A percentile compares a stretch with the other conserved stretches of the same genome.
Evolutionary conservation across 768 basidiomycete genomes (phyloP).

Genomic region (Terana coerulea): DNA sequence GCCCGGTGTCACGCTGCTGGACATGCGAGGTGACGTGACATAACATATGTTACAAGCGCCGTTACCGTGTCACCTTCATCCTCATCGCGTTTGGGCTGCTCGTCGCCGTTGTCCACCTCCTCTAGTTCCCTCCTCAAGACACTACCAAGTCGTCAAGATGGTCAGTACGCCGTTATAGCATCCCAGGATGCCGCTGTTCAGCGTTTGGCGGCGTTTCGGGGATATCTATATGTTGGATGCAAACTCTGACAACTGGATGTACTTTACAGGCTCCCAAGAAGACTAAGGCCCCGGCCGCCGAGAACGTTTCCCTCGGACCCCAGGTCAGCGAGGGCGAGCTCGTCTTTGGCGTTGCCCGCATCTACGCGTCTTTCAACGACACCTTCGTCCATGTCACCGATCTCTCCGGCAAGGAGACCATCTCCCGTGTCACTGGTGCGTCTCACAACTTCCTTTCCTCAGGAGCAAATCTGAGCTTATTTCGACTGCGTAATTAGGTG

Average conservation of each 20-base stretch:
- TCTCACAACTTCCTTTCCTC: conserved; percentile 11
- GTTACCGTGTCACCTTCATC: neutral
- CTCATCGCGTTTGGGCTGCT: neutral
- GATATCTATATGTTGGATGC: conserved; percentile 43
- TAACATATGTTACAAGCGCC: neutral
- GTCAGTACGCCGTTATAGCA: conserved; percentile 25
- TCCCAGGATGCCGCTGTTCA: neutral
- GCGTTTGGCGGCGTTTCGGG: neutral
- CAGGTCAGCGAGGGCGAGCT: conserved; percentile 95
- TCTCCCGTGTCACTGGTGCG: conserved; percentile 94
- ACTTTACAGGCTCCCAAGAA: conserved; percentile 73
- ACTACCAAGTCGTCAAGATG: conserved; percentile 31
- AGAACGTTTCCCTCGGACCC: conserved; percentile 89
- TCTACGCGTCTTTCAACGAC: conserved; percentile 99
- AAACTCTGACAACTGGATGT: conserved; percentile 47
- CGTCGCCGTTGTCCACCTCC: conserved; percentile 14
- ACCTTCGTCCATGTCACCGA: conserved; percentile 99
- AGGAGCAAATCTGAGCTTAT: neutral
- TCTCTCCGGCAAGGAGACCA: conserved; percentile 98
- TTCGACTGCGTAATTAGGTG: conserved; percentile 48
- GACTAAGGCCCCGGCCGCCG: conserved; percentile 73
- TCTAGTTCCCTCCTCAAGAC: conserved; percentile 23
- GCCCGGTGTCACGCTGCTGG: too few species aligned
- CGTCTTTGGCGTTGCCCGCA: conserved; percentile 98
- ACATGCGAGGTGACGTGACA: too few species aligned